Percentiles rank a stretch among this genome's conserved stretches.
Evolutionary conservation across 2,329 filamentous ascomycete genomes (phyloP).

Genomic region (Dryadomyces sulphureus): DNA sequence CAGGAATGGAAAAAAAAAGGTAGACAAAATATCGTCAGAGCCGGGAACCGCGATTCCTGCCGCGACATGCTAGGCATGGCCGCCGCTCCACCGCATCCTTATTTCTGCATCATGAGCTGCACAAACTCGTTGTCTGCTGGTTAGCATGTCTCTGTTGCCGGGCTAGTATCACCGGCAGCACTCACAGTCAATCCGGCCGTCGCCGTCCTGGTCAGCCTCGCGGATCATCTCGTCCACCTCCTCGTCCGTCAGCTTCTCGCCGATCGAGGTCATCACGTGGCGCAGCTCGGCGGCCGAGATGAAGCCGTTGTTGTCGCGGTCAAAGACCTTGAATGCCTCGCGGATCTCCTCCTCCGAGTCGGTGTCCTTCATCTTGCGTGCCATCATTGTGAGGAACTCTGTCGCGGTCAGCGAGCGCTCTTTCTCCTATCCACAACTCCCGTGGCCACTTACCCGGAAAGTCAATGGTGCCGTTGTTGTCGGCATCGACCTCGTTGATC

Average conservation of each 20-base stretch:
- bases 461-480: slow-evolving; percentile 87
- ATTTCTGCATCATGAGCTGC: slow-evolving; percentile 94
- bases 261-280: slow-evolving; percentile 85
- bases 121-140: slow-evolving; percentile 78
- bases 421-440: no score
- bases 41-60: slow-evolving; percentile 3
- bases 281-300: slow-evolving; percentile 79
- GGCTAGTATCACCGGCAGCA: no score
- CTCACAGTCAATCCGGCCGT: slow-evolving; percentile 79
- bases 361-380: slow-evolving; percentile 86
- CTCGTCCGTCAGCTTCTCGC: slow-evolving; percentile 80
- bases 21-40: neutral
- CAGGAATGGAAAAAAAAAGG: slow-evolving; percentile 2
- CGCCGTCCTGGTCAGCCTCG: slow-evolving; percentile 78
- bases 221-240: slow-evolving; percentile 91
- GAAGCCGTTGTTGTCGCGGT: slow-evolving; percentile 84
- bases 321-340: slow-evolving; percentile 80
- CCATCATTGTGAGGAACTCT: slow-evolving; percentile 93
- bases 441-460: slow-evolving; percentile 54
- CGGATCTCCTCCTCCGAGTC: slow-evolving; percentile 85
- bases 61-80: slow-evolving; percentile 5
- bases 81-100: slow-evolving; percentile 19
- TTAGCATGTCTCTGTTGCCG: no score
- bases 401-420: no score
- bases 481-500: slow-evolving; percentile 87